Evolutionary conservation across 345 rosid genomes (phyloP), one percentile per base, ranked within the genome.

Genomic region (Gossypium herbaceum): DNA sequence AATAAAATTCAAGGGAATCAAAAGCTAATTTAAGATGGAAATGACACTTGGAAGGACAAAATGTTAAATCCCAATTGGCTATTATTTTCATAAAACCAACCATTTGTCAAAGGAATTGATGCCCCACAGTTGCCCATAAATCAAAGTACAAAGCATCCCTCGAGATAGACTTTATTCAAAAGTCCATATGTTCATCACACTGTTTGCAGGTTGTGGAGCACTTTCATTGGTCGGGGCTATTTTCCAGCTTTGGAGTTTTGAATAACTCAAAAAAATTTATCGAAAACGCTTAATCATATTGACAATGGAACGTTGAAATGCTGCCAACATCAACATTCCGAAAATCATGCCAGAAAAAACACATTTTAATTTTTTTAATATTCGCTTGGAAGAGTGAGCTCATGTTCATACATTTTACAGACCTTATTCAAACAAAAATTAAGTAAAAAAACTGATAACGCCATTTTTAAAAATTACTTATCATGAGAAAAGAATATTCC

Each of bases 141-240:
- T 19, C 16, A 11, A 1, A 68, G 8, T 27, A 4, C 7, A 68
- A 64, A 56, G 22, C 9, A 48, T 24, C 72, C 57, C 13, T 68
- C 12, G 4, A 47, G n/a, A 22, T 63, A 63, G 41, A 43, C 15
- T 3, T 52, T 43, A 19, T 65, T 65, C 52, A 34, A 63, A 39
- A 8, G 1, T 9, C 20, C 48, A 2, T 15, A 20, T 34, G 6
- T 62, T 12, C 11, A 6, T 62, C 0, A 15, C 20, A 29, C 66
- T 55, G 12, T 54, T 12, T 13, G 7, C 52, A 7, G 25, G 20
- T n/a, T 44, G 44, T 20, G 63, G 39, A 15, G 24, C 44, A 16
- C 72, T 25, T 50, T 50, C 56, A 15, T 47, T 68, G 72, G 71
- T 68, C 41, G 72, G 56, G 4, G 47, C 48, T 39, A 48, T 48